These are phyloP conservation scores for Cystofilobasidium capitatum DNA, from an alignment of 768 basidiomycete species.

Conservation along the genomic window DNA sequence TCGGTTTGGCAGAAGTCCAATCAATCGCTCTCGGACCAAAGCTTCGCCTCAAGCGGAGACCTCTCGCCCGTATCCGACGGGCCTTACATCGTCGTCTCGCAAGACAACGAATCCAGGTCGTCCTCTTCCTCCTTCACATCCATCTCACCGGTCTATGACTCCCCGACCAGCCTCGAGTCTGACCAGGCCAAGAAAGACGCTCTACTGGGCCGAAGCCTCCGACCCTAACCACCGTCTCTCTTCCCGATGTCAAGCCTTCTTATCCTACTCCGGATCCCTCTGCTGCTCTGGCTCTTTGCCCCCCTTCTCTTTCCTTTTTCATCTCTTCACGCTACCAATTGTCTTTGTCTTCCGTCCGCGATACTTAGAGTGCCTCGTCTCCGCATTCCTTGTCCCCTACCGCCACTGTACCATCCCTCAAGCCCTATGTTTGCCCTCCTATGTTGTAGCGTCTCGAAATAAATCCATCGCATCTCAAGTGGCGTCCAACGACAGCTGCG, in stretches of 20 bases:
- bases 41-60: background rate
- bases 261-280: too few relatives aligned
- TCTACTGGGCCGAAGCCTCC: background rate
- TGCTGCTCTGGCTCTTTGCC: background rate
- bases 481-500: slow-evolving; percentile 32
- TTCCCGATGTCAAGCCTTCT: too few relatives aligned
- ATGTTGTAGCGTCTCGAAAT: background rate
- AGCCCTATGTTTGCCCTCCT: background rate
- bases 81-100: slow-evolving; percentile 1
- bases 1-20: background rate
- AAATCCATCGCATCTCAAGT: background rate
- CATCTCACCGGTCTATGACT: background rate
- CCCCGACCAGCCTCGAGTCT: background rate
- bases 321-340: background rate
- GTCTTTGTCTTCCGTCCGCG: background rate
- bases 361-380: background rate
- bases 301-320: background rate
- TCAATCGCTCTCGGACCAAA: background rate
- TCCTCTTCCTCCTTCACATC: background rate
- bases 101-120: background rate
- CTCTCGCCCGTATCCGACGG: background rate
- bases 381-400: background rate
- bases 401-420: background rate
- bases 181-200: background rate
- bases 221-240: background rate